Conservation (phyloP, 805 yeast species). For the Candida broadrunensis region DNA sequence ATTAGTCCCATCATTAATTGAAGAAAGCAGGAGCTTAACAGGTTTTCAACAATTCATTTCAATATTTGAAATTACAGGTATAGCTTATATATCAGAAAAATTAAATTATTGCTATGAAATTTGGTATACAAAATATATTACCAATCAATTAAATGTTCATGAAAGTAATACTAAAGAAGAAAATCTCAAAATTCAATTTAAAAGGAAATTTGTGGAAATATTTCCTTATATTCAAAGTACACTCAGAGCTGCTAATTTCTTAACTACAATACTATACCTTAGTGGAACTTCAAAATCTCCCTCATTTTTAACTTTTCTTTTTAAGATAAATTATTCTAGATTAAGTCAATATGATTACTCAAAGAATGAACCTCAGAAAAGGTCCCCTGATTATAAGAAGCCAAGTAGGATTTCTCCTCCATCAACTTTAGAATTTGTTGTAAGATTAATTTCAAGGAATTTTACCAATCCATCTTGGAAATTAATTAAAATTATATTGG, state of each 20-base stretch:
- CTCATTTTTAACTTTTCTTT: conserved; percentile 55
- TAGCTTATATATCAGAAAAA: conserved; percentile 70
- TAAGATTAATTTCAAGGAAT: conserved; percentile 18
- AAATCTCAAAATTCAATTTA: conserved; percentile 23
- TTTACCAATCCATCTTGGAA: conserved; percentile 28
- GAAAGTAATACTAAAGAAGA: conserved; percentile 20
- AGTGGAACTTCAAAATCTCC: conserved; percentile 67
- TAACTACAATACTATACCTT: conserved; percentile 61
- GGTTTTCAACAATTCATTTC: conserved; percentile 51
- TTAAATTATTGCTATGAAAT: conserved; percentile 61
- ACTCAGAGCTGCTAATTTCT: conserved; percentile 47
- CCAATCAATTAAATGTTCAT: conserved; percentile 38
- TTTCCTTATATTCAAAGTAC: conserved; percentile 60
- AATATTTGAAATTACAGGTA: conserved; percentile 57
- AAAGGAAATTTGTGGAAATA: conserved; percentile 46
- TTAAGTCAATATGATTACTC: conserved; percentile 50
- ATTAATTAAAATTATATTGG: conserved; percentile 30
- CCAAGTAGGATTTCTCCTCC: conserved; percentile 39
- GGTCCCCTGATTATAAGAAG: conserved; percentile 7
- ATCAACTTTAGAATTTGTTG: conserved; percentile 32
- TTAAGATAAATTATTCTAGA: conserved; percentile 65
- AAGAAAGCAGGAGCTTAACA: conserved; percentile 51
- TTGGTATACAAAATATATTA: conserved; percentile 55
- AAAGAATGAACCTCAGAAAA: conserved; percentile 22
- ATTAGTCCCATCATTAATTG: conserved; percentile 42